These are phyloP conservation scores for Papiliotrema nemorosa DNA, from an alignment of 1,284 basidiomycete genomes.

Conservation along the genomic window DNA sequence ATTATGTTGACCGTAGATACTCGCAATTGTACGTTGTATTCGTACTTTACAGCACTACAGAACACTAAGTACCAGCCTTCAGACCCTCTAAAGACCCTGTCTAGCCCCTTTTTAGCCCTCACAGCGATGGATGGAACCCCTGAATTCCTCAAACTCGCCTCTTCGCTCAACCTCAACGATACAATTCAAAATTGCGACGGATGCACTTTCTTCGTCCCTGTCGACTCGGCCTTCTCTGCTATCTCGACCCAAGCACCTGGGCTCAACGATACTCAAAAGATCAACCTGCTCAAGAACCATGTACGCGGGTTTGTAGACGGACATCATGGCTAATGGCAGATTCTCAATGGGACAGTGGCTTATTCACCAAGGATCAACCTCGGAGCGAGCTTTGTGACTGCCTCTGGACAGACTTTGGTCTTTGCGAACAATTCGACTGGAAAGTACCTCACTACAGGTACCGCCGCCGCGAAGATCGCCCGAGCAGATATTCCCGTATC, in stretches of 20 bases:
- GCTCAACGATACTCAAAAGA: constrained; percentile 5
- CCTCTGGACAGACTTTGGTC: constrained; percentile 39
- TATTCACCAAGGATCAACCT: constrained; percentile 34
- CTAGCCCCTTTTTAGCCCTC: constrained; percentile 15
- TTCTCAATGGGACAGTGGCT: constrained; percentile 32
- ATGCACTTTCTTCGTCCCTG: constrained; percentile 44
- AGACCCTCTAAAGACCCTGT: constrained; percentile 16
- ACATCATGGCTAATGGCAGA: not conserved
- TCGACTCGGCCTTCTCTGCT: constrained; percentile 30
- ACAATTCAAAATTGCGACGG: constrained; percentile 26
- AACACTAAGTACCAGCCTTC: constrained; percentile 13
- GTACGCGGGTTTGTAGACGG: constrained; percentile 7
- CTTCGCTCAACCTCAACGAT: constrained; percentile 14
- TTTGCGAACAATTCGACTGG: constrained; percentile 36
- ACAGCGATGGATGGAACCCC: constrained; percentile 20
- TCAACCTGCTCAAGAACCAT: constrained; percentile 34
- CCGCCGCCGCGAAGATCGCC: constrained; percentile 24
- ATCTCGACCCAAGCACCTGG: constrained; percentile 11
- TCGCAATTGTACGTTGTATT: constrained; percentile 3
- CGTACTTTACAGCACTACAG: not conserved
- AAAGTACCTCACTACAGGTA: constrained; percentile 35
- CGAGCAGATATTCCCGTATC: constrained; percentile 31
- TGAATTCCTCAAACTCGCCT: constrained; percentile 15
- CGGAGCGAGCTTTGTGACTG: constrained; percentile 33
- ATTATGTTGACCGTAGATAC: too few relatives aligned